phyloP scores from a whole-genome alignment of 2,329 filamentous ascomycete genomes.

The Monosporascus sp. region DNA sequence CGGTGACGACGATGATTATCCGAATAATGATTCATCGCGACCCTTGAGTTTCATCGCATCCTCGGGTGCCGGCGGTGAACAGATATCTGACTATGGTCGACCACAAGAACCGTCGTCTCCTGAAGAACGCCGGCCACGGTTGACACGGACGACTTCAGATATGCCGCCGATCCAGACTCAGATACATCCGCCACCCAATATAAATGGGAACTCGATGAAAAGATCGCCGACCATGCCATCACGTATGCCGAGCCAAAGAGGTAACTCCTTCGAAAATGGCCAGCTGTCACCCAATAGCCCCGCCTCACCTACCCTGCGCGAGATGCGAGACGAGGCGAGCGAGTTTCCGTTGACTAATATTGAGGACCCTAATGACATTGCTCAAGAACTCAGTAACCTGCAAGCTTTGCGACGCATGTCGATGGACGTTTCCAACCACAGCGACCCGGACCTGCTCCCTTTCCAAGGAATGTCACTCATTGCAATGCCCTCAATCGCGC shows the following conservation, averaged over 20 bases:
- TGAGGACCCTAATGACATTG: constrained; percentile 81
- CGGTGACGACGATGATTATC: constrained; percentile 63
- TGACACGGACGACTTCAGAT: constrained; percentile 44
- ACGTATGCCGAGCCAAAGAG: constrained; percentile 35
- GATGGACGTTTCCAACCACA: constrained; percentile 78
- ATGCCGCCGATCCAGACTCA: constrained; percentile 25
- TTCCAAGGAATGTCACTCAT: constrained; percentile 60
- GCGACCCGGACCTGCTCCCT: constrained; percentile 70
- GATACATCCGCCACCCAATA: constrained; percentile 11
- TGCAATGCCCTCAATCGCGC: constrained; percentile 67
- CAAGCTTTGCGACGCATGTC: constrained; percentile 89
- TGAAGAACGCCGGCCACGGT: constrained; percentile 35
- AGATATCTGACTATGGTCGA: constrained; percentile 33
- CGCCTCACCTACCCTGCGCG: constrained; percentile 49
- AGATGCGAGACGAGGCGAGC: constrained; percentile 58
- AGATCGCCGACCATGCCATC: constrained; percentile 40
- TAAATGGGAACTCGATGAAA: constrained; percentile 31
- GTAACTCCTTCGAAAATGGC: constrained; percentile 34
- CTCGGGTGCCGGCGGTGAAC: constrained; percentile 46
- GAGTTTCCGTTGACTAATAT: constrained; percentile 86
- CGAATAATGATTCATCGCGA: constrained; percentile 42
- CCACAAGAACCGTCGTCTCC: constrained; percentile 25
- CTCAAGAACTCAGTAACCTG: constrained; percentile 86
- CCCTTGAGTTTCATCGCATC: constrained; percentile 71
- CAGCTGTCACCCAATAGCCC: constrained; percentile 28